Evolutionary conservation across 1,139 yeast genomes (phyloP), one percentile per base, ranked within the genome.

Genomic region (Debaryomyces sp.): DNA sequence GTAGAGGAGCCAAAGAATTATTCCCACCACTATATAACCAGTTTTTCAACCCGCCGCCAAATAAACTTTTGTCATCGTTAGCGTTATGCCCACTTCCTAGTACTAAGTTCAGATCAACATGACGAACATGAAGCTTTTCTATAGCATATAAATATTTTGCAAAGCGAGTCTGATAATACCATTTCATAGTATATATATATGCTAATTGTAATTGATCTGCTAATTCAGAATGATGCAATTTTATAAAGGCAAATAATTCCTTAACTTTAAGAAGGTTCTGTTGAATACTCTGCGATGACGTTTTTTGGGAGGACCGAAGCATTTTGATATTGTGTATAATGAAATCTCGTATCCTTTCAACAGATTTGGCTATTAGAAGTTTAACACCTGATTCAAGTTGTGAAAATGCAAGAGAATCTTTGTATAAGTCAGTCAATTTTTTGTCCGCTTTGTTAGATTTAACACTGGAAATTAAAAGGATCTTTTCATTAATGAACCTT

Each of bases 111-210:
- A 70, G 74, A 57, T 84, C 91, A 23, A 83, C 78, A 29, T 70
- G 69, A 48, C 78, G 77, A 21, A 81, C 58, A 46, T 76, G 80
- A 50, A 88, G 67, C 53, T 84, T 83, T 52, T 89, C 89, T 50
- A 94, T 70, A 1, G 96, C 85, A 56, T 87, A 81, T 45, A 87
- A 70, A 66, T 92, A 94, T 56, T 94, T 84, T 22, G 87, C 84
- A 62, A 94, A 92, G 55, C 88, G 81, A 47, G 87, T 79, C 50
- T 78, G 77, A 63, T 94, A 94, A 69, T 94, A 94, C 99, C 99
- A 94, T 59, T 81, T 77, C 90, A 92, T 91, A 2, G 98, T 92
- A 60, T 83, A 85, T 10, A 85, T 71, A 63, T 94, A 94, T 0
- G 97, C 98, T 57, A 81, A 78, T 51, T 84, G 79, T 40, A 94